Base-by-base conservation (phyloP, 352 stramenopile genomes). In the Globisporangium nagaii region DNA sequence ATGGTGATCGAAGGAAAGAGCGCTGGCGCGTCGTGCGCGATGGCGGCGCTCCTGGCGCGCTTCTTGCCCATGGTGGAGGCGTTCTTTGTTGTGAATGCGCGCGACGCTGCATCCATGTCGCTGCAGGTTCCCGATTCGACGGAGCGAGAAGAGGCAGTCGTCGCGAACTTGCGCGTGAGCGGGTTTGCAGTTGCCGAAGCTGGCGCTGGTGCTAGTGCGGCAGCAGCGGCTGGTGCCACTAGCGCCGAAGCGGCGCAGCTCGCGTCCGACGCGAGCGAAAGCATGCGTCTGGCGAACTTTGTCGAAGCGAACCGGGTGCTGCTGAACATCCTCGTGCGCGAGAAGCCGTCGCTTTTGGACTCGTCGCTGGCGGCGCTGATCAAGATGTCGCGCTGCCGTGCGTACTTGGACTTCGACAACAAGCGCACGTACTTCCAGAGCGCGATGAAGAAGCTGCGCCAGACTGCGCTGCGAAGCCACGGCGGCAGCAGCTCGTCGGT, bases 361-460 rank as follows among this genome's bases (percentile, higher is more conserved):
- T 95, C 94, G 31, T 98, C 94, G 13, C 79, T 99, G 28, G 82
- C 85, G 27, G 86, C 95, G 25, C 73, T 99, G 63, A 95, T 99
- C 43, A 97, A 98, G 59, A 87, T 98, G 54, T 77, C 96, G 25
- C 82, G 93, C 25, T 99, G 96, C 64, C 83, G 96, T 30, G 77
- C 86, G 25, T 97, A 98, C 46, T 59, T 99, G 46, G 96, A 98
- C 58, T 99, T 99, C 63, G 97, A 99, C 73, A 98, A 99, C 58
- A 99, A 99, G 64, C 83, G 97, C 12, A 93, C 96, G 32, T 99
- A 98, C 79, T 99, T 99, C 71, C 96, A 98, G 71, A 96, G 79
- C 28, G 86, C 97, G 63, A 89, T 96, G 81, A 94, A 94, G 66
- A 86, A 83, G 42, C 70, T 99, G 24, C 86, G 95, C 17, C 78